These are phyloP conservation scores for Gamarada debralockiae DNA, from an alignment of 495 filamentous ascomycete species.

Conservation along the genomic window DNA sequence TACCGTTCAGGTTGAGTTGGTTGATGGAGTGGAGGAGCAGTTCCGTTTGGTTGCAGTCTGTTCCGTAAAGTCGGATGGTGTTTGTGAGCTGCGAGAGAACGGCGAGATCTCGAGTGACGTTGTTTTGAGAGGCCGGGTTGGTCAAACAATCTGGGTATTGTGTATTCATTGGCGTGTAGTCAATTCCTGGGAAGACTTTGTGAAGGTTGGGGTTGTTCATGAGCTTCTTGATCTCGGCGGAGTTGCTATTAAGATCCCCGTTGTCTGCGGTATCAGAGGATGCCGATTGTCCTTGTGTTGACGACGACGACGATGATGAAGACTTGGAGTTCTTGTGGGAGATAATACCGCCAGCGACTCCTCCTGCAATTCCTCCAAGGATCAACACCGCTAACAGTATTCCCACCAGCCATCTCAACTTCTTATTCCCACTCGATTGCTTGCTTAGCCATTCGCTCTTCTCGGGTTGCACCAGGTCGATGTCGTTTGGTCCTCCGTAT, in stretches of 20 bases:
- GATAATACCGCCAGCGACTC: conserved; percentile 67
- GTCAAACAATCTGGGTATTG: conserved; percentile 84
- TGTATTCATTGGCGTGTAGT: conserved; percentile 89
- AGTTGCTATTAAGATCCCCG: conserved; percentile 70
- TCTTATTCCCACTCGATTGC: conserved; percentile 60
- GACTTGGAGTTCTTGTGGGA: conserved; percentile 29
- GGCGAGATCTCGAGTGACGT: conserved; percentile 88
- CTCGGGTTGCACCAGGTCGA: conserved; percentile 15
- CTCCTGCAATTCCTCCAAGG: conserved; percentile 70
- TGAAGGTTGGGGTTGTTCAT: conserved; percentile 78
- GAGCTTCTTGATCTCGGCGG: conserved; percentile 73
- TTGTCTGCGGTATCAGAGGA: conserved; percentile 46
- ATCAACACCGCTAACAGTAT: conserved; percentile 58
- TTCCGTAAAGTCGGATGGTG: conserved; percentile 86
- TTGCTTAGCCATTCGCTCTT: conserved; percentile 32
- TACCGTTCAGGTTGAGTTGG: conserved; percentile 62
- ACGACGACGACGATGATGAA: conserved; percentile 5
- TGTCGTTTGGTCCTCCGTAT: conserved; percentile 9
- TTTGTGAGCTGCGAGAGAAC: conserved; percentile 90
- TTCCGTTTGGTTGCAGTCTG: conserved; percentile 96
- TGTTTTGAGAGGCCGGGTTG: conserved; percentile 83
- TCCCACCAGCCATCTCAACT: conserved; percentile 65
- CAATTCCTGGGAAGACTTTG: conserved; percentile 95
- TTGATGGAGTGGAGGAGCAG: conserved; percentile 86
- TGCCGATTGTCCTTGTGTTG: conserved; percentile 14